Evolutionary conservation across 129 eudicot genomes (phyloP), one percentile per base, ranked within the genome.

Genomic region (Tagetes erecta): DNA sequence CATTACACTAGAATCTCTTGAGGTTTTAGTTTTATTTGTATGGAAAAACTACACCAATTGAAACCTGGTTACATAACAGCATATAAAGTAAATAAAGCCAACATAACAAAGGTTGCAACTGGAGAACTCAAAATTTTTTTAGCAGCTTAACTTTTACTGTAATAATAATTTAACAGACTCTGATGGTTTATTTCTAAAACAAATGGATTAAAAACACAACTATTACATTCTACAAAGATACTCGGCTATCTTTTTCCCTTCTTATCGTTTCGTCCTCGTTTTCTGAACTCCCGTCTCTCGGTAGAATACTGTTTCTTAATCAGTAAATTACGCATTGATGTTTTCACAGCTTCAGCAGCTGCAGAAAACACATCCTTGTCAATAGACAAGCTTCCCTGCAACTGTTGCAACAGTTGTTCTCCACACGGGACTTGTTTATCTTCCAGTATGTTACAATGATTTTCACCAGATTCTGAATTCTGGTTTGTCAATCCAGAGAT

Each of bases 321-420:
- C 71, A 93, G 59, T 49, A 94, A 63, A 82, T 86, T 94, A 49
- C 89, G 88, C 98, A 94, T 86, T 0, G 98, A 83, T 0, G 88
- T 79, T 84, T 87, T 88, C 38, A 94, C 88, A 40, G 97, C 96
- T 76, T 90, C 96, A 3, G 97, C 89, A 14, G 98, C 91, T 9
- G 82, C 81, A 3, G 87, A 73, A 20, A 86, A 86, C 3, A 84
- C 88, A 5, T 88, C 87, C 76, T 87, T 78, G 35, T 87, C 96
- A 12, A 86, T 79, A 0, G 80, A 64, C 71, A 94, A 68, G 36
- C 74, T 83, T 64, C 98, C 98, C 74, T 94, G 98, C 79, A 94
- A 64, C 45, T 76, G 78, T 77, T 88, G 78, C 70, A 93, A 85
- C 66, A 90, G 59, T 20, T 74, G 64, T 69, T 81, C 84, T 35